A percentile compares a stretch with the other conserved stretches of the same genome.
phyloP scores from a whole-genome alignment of 441 rosid species.

The Populus tomentosa region DNA sequence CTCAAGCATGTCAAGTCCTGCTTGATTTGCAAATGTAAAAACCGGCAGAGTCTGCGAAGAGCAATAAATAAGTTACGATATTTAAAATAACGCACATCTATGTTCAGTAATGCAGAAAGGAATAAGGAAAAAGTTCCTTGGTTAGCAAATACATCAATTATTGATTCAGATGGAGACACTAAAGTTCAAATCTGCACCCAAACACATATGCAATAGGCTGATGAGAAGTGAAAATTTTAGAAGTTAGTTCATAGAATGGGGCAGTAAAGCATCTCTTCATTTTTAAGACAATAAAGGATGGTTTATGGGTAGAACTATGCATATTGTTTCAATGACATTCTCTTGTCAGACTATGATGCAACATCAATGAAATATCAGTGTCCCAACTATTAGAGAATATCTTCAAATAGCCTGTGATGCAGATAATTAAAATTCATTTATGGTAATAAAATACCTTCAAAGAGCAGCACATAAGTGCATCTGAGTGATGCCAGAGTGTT shows the following conservation, averaged over 20 bases:
- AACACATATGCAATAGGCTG: not conserved
- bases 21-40: constrained; percentile 92
- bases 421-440: not conserved
- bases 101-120: not conserved
- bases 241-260: not conserved
- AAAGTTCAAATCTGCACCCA: not conserved
- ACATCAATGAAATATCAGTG: too few relatives aligned
- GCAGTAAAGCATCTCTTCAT: not conserved
- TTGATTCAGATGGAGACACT: not conserved
- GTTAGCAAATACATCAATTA: not conserved
- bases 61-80: not conserved
- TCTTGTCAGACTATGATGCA: not conserved
- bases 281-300: not conserved
- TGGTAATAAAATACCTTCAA: constrained; percentile 53
- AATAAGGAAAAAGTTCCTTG: not conserved
- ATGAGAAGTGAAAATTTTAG: not conserved
- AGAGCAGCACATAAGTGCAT: constrained; percentile 94
- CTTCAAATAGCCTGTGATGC: not conserved
- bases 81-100: not conserved
- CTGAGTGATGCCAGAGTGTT: constrained; percentile 90
- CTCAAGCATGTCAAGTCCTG: constrained; percentile 96
- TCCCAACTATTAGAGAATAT: too few relatives aligned
- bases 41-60: constrained; percentile 71
- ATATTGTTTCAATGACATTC: not conserved
- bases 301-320: not conserved